A percentile compares a stretch with the other conserved stretches of the same genome.
Evolutionary conservation across 2,329 filamentous ascomycete genomes (phyloP).

Genomic region (Cercospora sojina): DNA sequence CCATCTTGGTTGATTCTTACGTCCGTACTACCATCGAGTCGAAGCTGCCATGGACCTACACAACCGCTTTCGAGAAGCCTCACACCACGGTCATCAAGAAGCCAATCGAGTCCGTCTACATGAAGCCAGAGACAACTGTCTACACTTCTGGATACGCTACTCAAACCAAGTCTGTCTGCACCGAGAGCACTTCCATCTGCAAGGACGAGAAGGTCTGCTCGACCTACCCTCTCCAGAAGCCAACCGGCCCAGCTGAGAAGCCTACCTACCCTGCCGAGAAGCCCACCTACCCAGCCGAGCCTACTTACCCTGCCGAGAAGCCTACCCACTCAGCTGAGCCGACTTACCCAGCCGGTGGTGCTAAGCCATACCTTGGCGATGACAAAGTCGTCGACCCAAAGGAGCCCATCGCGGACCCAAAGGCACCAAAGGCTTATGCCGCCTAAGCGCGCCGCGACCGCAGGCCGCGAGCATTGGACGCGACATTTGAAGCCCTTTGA

Average conservation of each 20-base stretch:
- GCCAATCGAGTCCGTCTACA: background rate
- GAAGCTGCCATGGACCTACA: constrained; percentile 3
- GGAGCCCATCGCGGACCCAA: background rate
- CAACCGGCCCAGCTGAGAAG: background rate
- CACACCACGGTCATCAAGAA: constrained; percentile 7
- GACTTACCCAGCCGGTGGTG: background rate
- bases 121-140: background rate
- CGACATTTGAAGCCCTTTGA: background rate
- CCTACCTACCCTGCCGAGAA: background rate
- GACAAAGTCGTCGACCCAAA: background rate
- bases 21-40: constrained; percentile 4
- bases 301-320: background rate
- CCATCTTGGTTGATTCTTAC: background rate
- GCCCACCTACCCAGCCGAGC: background rate
- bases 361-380: background rate
- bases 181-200: constrained; percentile 9
- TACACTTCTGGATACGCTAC: background rate
- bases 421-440: background rate
- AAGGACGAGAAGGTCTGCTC: background rate
- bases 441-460: background rate
- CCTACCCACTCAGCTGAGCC: background rate
- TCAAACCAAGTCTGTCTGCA: constrained; percentile 7
- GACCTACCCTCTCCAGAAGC: background rate
- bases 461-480: background rate
- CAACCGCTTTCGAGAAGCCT: constrained; percentile 11